Percentiles rank a stretch among this genome's conserved stretches.
phyloP scores from a whole-genome alignment of 768 basidiomycete genomes.

The Pleurotus tuber-regium region DNA sequence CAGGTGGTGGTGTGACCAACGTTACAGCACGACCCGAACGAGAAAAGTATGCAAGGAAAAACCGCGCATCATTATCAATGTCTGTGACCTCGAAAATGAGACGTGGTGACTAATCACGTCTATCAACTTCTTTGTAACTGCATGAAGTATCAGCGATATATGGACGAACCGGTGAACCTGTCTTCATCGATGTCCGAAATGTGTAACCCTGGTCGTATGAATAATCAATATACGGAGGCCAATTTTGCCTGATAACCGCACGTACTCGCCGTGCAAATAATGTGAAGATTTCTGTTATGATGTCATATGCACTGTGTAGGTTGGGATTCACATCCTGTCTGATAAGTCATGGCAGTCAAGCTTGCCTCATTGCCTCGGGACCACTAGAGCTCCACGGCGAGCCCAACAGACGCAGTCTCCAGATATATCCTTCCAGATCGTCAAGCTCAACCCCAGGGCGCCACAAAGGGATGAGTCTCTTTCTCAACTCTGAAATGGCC shows the following conservation, averaged over 20 bases:
- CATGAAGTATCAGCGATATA: background rate
- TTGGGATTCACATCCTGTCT: constrained; percentile 10
- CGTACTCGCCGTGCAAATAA: constrained; percentile 59
- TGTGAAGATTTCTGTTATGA: constrained; percentile 59
- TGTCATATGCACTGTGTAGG: constrained; percentile 48
- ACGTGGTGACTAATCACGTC: constrained; percentile 2
- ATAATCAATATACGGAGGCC: constrained; percentile 11
- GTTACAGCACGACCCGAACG: constrained; percentile 55
- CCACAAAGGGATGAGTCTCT: constrained; percentile 62
- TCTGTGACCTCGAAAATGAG: constrained; percentile 22
- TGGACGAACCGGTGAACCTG: constrained; percentile 48
- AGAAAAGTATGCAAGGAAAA: constrained; percentile 68
- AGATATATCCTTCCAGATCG: constrained; percentile 40
- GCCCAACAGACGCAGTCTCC: constrained; percentile 62
- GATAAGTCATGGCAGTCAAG: background rate
- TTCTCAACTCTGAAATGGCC: constrained; percentile 58
- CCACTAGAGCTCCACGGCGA: constrained; percentile 69
- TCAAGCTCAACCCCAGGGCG: constrained; percentile 57
- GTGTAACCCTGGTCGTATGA: constrained; percentile 56
- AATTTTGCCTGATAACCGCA: constrained; percentile 13
- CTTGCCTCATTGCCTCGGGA: constrained; percentile 51
- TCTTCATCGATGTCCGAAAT: constrained; percentile 63
- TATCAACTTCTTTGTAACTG: background rate
- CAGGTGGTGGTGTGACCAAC: constrained; percentile 41
- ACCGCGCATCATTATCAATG: constrained; percentile 47